These are phyloP conservation scores for Daldinia childiae DNA, from an alignment of 495 filamentous ascomycete species.

Conservation along the genomic window DNA sequence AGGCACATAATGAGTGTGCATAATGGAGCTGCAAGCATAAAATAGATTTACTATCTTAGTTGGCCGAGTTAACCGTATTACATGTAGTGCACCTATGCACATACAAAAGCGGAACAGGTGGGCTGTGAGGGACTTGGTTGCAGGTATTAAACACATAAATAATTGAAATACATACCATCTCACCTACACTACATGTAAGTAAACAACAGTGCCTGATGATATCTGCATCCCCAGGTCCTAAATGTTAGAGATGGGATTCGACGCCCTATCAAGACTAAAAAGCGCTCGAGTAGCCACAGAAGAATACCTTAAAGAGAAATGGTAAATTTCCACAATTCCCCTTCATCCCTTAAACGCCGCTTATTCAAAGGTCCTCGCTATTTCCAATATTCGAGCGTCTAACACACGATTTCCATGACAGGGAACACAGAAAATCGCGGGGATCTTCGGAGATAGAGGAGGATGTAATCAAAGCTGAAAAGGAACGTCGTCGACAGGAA, in stretches of 20 bases:
- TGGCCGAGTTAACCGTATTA: slow-evolving; percentile 4
- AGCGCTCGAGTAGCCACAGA: slow-evolving; percentile 19
- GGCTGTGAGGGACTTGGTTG: slow-evolving; percentile 1
- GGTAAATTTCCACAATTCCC: slow-evolving; percentile 20
- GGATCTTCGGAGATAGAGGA: slow-evolving; percentile 1
- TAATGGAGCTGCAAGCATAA: neutral
- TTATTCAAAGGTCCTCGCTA: neutral
- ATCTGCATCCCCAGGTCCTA: neutral
- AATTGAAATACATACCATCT: neutral
- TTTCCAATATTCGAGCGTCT: neutral
- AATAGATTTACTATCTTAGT: neutral
- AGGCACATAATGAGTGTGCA: neutral
- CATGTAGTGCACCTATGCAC: neutral
- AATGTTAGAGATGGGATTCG: slow-evolving; percentile 27
- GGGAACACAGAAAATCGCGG: slow-evolving; percentile 25
- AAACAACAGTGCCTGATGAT: neutral
- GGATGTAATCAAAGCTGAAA: slow-evolving; percentile 10
- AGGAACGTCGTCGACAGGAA: slow-evolving; percentile 24
- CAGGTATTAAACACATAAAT: neutral
- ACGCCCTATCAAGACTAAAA: slow-evolving; percentile 32
- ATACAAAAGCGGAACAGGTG: slow-evolving; percentile 24
- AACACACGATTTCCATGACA: slow-evolving; percentile 8
- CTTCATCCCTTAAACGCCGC: neutral
- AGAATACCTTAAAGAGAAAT: slow-evolving; percentile 37
- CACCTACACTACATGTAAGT: neutral